A percentile compares a stretch with the other conserved stretches of the same genome.
These are phyloP conservation scores for Penicillium sp. DNA, from an alignment of 2,329 filamentous ascomycete genomes.

Conservation along the genomic window DNA sequence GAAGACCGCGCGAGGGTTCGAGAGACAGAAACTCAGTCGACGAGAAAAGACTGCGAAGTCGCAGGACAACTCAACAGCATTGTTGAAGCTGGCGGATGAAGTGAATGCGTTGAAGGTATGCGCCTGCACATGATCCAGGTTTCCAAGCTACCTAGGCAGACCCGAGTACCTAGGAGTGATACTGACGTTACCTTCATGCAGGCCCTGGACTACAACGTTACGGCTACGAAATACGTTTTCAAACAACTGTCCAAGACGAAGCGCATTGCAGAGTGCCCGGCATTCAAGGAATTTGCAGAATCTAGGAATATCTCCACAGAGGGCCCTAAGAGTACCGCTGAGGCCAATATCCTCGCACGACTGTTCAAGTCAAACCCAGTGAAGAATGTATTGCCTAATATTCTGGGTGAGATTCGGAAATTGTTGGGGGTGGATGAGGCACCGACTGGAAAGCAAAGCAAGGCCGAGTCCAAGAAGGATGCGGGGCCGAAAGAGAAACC, in stretches of 20 bases:
- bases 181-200: conserved; percentile 19
- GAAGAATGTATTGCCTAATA: conserved; percentile 49
- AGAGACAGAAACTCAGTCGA: conserved; percentile 59
- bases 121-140: neutral
- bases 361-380: conserved; percentile 58
- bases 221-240: conserved; percentile 52
- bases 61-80: conserved; percentile 39
- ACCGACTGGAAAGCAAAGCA: conserved; percentile 14
- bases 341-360: conserved; percentile 55
- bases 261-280: conserved; percentile 49
- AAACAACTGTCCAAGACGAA: conserved; percentile 56
- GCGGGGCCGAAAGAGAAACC: conserved; percentile 10
- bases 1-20: conserved; percentile 56
- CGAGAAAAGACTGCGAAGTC: conserved; percentile 52
- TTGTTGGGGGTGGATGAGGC: conserved; percentile 35
- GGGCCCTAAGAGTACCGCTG: conserved; percentile 42
- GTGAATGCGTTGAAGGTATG: conserved; percentile 53
- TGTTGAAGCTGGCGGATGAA: conserved; percentile 50
- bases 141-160: no score
- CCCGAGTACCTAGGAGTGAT: neutral
- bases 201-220: conserved; percentile 47
- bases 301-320: conserved; percentile 35
- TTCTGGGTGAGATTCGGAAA: conserved; percentile 40
- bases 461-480: conserved; percentile 10
- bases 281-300: conserved; percentile 42